These are phyloP conservation scores for Lyophyllum semitale DNA, from an alignment of 768 basidiomycete species.

Conservation along the genomic window DNA sequence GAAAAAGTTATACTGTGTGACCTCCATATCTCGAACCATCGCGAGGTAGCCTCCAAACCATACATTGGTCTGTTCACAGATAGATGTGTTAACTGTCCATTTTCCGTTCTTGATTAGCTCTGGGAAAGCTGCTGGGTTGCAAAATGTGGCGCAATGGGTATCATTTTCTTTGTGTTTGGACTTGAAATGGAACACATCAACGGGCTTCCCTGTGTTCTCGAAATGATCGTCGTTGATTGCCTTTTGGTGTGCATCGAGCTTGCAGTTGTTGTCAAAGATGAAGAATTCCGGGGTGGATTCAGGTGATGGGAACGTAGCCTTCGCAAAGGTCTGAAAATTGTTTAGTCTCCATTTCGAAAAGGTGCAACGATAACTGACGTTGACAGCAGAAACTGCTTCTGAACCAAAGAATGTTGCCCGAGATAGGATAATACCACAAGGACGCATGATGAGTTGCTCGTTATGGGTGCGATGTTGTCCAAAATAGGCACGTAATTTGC, in stretches of 20 bases:
- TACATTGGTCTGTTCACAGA: neutral
- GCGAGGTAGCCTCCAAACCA: neutral
- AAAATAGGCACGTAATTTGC: conserved; percentile 24
- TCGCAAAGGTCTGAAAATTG: conserved; percentile 4
- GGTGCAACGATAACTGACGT: no score
- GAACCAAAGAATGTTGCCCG: conserved; percentile 33
- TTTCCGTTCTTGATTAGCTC: no score
- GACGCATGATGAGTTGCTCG: conserved; percentile 29
- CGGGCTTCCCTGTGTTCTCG: conserved; percentile 7
- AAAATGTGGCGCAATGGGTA: conserved; percentile 12
- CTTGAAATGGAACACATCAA: conserved; percentile 20
- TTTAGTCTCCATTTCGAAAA: no score
- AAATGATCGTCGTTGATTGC: conserved; percentile 13
- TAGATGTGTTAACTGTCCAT: neutral
- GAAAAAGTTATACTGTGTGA: neutral
- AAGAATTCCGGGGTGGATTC: no score
- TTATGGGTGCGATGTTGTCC: conserved; percentile 31
- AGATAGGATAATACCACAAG: conserved; percentile 33
- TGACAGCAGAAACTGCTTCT: conserved; percentile 23
- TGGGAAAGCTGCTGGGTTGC: conserved; percentile 12
- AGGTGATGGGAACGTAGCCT: conserved; percentile 18
- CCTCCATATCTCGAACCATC: neutral
- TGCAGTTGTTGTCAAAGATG: conserved; percentile 30
- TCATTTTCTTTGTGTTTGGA: conserved; percentile 18
- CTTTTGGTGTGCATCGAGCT: conserved; percentile 13